These are phyloP conservation scores for Colletotrichum cordylinicola DNA, from an alignment of 2,329 filamentous ascomycete genomes.

Conservation along the genomic window DNA sequence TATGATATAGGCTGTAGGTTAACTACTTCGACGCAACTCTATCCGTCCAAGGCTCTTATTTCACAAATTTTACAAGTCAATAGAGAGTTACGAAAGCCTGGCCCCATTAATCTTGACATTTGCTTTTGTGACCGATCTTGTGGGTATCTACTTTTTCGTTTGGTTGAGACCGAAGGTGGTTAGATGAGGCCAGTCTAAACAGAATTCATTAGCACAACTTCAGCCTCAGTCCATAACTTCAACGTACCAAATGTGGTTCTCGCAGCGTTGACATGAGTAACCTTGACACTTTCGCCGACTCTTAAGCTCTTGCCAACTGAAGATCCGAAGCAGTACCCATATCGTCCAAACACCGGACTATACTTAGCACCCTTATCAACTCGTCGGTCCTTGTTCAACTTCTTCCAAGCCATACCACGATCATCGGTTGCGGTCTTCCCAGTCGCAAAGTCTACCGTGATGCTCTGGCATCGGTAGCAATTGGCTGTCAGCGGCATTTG, in stretches of 20 bases:
- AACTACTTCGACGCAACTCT: rapidly evolving
- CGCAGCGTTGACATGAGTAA: background rate
- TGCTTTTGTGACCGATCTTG: background rate
- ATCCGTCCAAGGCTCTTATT: rapidly evolving
- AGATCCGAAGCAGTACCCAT: background rate
- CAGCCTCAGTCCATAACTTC: background rate
- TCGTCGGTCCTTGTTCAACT: background rate
- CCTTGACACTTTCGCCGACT: background rate
- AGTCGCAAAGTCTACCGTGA: background rate
- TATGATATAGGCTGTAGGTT: background rate
- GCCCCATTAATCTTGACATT: background rate
- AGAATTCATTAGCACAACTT: background rate
- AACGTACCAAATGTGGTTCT: background rate
- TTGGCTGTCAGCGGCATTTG: constrained; percentile 2
- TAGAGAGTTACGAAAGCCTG: background rate
- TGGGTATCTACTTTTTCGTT: background rate
- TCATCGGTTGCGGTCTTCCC: background rate
- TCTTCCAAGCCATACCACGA: background rate
- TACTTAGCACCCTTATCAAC: constrained; percentile 1
- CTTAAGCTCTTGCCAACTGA: background rate
- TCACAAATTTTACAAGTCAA: background rate
- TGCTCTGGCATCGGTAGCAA: constrained; percentile 2
- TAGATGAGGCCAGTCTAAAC: background rate
- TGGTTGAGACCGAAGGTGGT: background rate
- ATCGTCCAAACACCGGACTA: background rate